Evolutionary conservation across 495 filamentous ascomycete genomes (phyloP), one percentile per base, ranked within the genome.

Genomic region (Penicillium odoratum): DNA sequence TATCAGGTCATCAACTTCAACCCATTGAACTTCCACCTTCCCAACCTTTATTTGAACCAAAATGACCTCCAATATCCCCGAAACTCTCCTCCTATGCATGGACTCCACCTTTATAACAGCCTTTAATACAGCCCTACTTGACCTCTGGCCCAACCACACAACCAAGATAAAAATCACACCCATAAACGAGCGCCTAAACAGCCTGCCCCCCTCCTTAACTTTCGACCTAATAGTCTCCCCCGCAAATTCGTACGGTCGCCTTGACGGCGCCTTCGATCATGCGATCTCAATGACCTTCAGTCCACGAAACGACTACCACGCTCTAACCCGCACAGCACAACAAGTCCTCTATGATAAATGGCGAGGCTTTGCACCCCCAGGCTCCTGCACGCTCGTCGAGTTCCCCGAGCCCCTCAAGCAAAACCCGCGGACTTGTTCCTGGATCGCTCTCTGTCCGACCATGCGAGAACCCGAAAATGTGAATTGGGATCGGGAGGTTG

Each of bases 181-280:
- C 13, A 64, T 79, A 62, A 66, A 78, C 60, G 59, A 64, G 44
- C 62, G 62, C 36, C 72, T 81, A 36, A 64, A 67, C 48, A 58
- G 58, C 15, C 59, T 81, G 7, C 54, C 64, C 4, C 5, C 55
- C 5, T 44, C 31, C 13, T 56, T 62, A 21, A 71, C 60, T 25
- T 81, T 78, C 56, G 72, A 80, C 63, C 65, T 76, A 9, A 68
- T 83, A 16, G 78, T 82, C 46, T 82, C 79, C 7, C 79, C 79
- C 6, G 78, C 79, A 48, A 83, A 83, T 67, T 80, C 76, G 13
- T 81, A 78, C 62, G 79, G 70, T 52, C 72, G 72, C 4, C 68
- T 83, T 3, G 79, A 82, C 53, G 81, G 81, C 44, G 77, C 67
- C 55, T 83, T 82, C 61, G 81, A 83, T 66, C 72, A 79, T 53